Conservation (phyloP, 176 grass and related monocot species). For the Elymus sibiricus region DNA sequence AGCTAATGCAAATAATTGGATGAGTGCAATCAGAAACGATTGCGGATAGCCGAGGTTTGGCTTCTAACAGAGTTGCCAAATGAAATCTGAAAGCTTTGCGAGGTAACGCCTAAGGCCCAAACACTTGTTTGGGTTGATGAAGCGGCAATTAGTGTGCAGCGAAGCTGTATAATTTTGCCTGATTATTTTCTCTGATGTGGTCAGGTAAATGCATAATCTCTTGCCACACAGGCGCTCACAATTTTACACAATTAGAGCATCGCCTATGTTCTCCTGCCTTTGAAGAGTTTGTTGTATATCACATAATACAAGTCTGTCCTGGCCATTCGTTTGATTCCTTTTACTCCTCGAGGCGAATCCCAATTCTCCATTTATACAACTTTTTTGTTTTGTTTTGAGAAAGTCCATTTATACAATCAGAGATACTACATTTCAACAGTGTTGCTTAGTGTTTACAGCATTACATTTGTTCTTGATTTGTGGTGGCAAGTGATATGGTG, state of each 20-base stretch:
- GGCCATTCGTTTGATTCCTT: conserved; percentile 28
- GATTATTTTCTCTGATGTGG: conserved; percentile 16
- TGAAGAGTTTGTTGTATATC: conserved; percentile 22
- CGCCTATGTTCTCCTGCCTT: neutral
- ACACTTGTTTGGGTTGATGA: conserved; percentile 15
- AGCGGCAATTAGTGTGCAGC: neutral
- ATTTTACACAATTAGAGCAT: conserved; percentile 25
- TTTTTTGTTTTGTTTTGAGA: neutral
- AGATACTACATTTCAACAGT: neutral
- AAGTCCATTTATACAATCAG: neutral
- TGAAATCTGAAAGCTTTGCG: conserved; percentile 20
- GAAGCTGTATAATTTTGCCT: conserved; percentile 40
- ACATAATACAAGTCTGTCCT: neutral
- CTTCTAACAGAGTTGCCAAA: conserved; percentile 30
- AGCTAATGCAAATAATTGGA: conserved; percentile 44
- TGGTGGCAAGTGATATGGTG: too few relatives aligned
- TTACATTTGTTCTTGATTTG: too few relatives aligned
- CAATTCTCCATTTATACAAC: neutral
- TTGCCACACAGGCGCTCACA: conserved; percentile 11
- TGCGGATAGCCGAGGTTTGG: neutral
- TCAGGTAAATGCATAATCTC: neutral
- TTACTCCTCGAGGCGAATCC: neutral
- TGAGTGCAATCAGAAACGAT: neutral
- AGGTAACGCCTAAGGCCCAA: neutral
- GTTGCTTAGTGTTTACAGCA: neutral